These are phyloP conservation scores for Piromyces sp. DNA, from an alignment of 192 early-diverging fungal species.

Conservation along the genomic window DNA sequence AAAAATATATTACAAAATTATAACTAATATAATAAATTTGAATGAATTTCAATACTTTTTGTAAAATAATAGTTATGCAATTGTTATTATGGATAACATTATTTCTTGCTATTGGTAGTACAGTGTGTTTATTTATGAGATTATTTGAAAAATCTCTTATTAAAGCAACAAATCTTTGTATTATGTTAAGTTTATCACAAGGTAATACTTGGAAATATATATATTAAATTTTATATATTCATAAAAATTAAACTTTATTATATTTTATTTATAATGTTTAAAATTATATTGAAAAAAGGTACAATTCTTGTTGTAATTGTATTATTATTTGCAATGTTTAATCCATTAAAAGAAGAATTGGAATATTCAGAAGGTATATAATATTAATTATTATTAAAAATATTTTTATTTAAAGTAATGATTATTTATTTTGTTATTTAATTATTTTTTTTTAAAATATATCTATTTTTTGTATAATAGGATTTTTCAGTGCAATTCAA, in stretches of 20 bases:
- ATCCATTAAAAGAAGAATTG: background rate
- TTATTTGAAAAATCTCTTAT: background rate
- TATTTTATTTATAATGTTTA: too few species aligned
- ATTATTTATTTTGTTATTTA: too few species aligned
- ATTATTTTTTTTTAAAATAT: too few species aligned
- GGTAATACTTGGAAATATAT: too few species aligned
- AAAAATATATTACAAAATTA: too few species aligned
- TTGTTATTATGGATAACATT: background rate
- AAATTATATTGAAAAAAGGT: background rate
- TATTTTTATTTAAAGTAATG: too few species aligned
- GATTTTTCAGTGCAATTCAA: background rate
- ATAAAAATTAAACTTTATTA: too few species aligned
- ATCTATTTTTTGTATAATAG: background rate
- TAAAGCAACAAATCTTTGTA: background rate
- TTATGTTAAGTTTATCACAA: background rate
- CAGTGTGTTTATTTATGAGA: background rate
- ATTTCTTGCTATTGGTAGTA: background rate
- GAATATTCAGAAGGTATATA: background rate
- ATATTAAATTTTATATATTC: too few species aligned
- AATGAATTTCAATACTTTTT: too few species aligned
- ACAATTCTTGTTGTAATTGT: background rate
- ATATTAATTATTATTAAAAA: too few species aligned
- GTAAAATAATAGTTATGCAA: background rate
- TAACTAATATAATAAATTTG: too few species aligned
- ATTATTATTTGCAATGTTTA: background rate